Percentiles rank a stretch among this genome's conserved stretches.
phyloP scores from a whole-genome alignment of 345 rosid species.

The Pseudoturritis turrita region DNA sequence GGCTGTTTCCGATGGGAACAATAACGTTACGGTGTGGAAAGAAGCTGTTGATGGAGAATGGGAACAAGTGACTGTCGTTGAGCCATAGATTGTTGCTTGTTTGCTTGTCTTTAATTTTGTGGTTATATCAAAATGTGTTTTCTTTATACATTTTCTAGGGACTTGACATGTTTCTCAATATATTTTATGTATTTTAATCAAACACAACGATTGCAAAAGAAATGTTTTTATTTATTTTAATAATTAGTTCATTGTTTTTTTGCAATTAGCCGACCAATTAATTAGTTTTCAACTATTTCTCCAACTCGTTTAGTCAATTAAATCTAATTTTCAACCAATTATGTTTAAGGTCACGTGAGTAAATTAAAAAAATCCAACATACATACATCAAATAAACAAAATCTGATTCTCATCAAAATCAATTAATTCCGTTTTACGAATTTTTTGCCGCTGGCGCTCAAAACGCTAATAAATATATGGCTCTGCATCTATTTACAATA shows the following conservation, averaged over 20 bases:
- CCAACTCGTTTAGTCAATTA: too few species aligned
- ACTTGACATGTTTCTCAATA: background rate
- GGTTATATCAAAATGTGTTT: conserved; percentile 2
- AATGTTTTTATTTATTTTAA: background rate
- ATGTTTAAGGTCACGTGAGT: too few species aligned
- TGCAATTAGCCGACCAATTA: too few species aligned
- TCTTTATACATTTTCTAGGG: background rate
- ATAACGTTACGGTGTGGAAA: conserved; percentile 55
- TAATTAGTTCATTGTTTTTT: too few species aligned
- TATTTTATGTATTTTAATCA: background rate
- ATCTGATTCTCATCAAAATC: too few species aligned
- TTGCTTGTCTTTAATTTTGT: background rate
- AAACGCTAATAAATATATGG: background rate
- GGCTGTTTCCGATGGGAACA: conserved; percentile 57
- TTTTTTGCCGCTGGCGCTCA: background rate
- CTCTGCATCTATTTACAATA: background rate
- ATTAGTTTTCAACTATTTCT: too few species aligned
- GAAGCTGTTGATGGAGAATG: conserved; percentile 59
- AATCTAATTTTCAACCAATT: too few species aligned
- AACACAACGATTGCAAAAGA: background rate
- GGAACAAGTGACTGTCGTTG: conserved; percentile 52
- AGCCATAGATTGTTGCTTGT: conserved; percentile 29
- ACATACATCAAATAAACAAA: too few species aligned
- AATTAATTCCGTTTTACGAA: background rate
- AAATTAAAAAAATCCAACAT: too few species aligned